These are phyloP conservation scores for Aureobasidium sp. DNA, from an alignment of 2,329 filamentous ascomycete species.

Conservation along the genomic window DNA sequence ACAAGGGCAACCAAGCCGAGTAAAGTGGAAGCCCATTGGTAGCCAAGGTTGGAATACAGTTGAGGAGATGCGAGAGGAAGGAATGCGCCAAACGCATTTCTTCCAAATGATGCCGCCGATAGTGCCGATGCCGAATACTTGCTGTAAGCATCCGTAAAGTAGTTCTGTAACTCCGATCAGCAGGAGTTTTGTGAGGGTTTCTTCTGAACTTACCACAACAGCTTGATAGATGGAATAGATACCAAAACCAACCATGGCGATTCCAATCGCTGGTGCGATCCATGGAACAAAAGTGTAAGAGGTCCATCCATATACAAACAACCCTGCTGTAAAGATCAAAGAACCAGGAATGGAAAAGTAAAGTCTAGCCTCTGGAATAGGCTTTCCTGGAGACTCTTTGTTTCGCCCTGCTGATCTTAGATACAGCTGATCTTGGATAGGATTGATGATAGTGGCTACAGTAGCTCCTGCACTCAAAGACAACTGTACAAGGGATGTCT, in stretches of 20 bases:
- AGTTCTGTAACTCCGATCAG: slow-evolving; percentile 47
- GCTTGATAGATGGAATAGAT: slow-evolving; percentile 83
- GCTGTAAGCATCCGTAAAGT: slow-evolving; percentile 81
- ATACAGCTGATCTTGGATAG: slow-evolving; percentile 34
- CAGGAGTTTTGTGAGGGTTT: slow-evolving; percentile 15
- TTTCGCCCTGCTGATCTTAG: slow-evolving; percentile 28
- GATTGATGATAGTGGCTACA: slow-evolving; percentile 31
- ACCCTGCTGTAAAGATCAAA: slow-evolving; percentile 46
- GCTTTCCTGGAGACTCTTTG: slow-evolving; percentile 22
- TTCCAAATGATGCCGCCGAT: slow-evolving; percentile 50
- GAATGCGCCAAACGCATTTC: slow-evolving; percentile 41
- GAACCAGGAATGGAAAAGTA: slow-evolving; percentile 34
- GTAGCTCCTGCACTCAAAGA: slow-evolving; percentile 36
- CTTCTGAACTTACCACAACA: slow-evolving; percentile 50
- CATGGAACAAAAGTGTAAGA: slow-evolving; percentile 56
- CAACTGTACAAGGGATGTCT: slow-evolving; percentile 35
- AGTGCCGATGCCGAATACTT: slow-evolving; percentile 75
- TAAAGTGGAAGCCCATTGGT: slow-evolving; percentile 40
- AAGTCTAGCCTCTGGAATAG: slow-evolving; percentile 35
- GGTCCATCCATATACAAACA: slow-evolving; percentile 76
- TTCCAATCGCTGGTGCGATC: slow-evolving; percentile 62
- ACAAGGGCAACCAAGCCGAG: slow-evolving; percentile 36
- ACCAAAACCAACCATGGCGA: slow-evolving; percentile 71
- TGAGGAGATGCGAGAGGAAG: slow-evolving; percentile 38
- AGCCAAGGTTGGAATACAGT: slow-evolving; percentile 39